These are phyloP conservation scores for Nissolia schottii DNA, from an alignment of 306 rosid species.

Conservation along the genomic window DNA sequence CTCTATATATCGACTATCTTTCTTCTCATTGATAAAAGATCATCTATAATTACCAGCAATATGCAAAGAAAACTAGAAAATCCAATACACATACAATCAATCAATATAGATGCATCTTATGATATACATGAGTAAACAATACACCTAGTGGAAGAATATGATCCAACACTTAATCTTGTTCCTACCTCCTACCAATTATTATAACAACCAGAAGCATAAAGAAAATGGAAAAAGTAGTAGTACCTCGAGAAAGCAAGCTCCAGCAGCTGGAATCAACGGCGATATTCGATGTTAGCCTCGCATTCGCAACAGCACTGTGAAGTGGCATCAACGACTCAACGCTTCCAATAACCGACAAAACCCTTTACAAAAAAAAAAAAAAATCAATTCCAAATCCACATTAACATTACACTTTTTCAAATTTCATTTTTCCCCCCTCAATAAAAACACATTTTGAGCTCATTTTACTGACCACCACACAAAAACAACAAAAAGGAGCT, in stretches of 20 bases:
- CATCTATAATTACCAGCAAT: neutral
- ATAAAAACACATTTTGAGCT: neutral
- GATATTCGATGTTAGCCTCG: constrained; percentile 78
- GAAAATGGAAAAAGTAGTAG: neutral
- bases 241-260: constrained; percentile 91
- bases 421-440: neutral
- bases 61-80: neutral
- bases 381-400: neutral
- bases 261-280: constrained; percentile 71
- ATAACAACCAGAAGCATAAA: neutral
- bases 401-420: neutral
- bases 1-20: neutral
- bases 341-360: constrained; percentile 56
- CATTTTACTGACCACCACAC: neutral
- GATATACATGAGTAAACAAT: neutral
- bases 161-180: too few species aligned
- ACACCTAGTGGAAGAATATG: neutral
- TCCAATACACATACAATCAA: neutral
- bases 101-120: neutral
- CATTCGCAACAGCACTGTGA: constrained; percentile 77
- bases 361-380: constrained; percentile 26
- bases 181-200: too few species aligned
- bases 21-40: neutral
- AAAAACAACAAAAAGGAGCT: neutral
- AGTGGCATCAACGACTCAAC: constrained; percentile 81